These are phyloP conservation scores for Prosopis cineraria DNA, from an alignment of 306 rosid species.

Conservation along the genomic window DNA sequence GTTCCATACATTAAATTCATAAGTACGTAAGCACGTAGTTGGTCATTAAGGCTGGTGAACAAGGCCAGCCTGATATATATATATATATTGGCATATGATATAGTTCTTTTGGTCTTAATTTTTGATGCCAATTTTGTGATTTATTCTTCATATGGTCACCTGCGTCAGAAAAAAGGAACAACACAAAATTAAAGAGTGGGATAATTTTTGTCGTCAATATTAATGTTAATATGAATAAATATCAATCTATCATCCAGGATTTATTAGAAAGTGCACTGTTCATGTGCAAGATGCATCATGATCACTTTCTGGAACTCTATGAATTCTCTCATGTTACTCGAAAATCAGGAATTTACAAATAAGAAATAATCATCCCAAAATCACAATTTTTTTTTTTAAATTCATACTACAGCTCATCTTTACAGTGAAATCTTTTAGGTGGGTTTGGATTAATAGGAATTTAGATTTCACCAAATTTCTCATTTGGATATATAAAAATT, in stretches of 20 bases:
- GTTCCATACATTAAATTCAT: neutral
- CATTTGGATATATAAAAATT: too few relatives aligned
- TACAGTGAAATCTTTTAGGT: too few relatives aligned
- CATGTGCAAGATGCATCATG: too few relatives aligned
- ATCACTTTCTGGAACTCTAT: too few relatives aligned
- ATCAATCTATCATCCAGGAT: neutral
- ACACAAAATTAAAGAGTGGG: neutral
- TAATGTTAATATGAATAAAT: neutral
- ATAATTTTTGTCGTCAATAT: neutral
- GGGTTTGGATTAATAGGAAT: too few relatives aligned
- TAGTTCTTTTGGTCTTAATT: neutral
- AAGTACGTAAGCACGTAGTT: neutral
- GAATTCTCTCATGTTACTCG: too few relatives aligned
- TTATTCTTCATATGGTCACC: conserved; percentile 16
- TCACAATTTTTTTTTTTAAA: too few relatives aligned
- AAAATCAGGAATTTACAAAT: too few relatives aligned
- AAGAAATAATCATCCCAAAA: too few relatives aligned
- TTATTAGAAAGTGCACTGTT: neutral
- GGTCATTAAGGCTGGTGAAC: neutral
- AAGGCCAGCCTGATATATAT: neutral
- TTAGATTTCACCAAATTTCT: too few relatives aligned
- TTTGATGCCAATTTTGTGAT: neutral
- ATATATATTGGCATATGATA: neutral
- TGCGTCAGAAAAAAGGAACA: neutral
- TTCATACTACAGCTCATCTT: too few relatives aligned